Evolutionary conservation across 2,329 filamentous ascomycete genomes (phyloP).

Genomic region (Stagonosporopsis vannaccii): DNA sequence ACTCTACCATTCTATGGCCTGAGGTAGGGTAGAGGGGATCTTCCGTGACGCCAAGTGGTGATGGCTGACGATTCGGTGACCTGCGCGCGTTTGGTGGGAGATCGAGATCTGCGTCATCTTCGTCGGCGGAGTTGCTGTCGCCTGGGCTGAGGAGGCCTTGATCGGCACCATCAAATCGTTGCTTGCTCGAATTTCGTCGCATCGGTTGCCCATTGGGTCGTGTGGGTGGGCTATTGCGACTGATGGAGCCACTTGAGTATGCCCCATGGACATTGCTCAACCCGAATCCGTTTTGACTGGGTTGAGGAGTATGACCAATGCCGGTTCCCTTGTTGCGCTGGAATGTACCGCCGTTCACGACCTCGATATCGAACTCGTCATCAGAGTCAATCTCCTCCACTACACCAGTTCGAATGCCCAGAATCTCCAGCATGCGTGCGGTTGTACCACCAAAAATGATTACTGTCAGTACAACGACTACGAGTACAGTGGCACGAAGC

Average conservation of each 20-base stretch:
- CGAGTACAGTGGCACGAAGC: slow-evolving; percentile 91
- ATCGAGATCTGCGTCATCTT: slow-evolving; percentile 64
- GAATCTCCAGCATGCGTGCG: slow-evolving; percentile 94
- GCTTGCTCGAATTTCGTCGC: slow-evolving; percentile 62
- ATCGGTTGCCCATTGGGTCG: slow-evolving; percentile 53
- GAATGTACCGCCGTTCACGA: slow-evolving; percentile 71
- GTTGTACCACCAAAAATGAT: slow-evolving; percentile 99
- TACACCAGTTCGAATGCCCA: slow-evolving; percentile 94
- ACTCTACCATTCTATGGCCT: slow-evolving; percentile 34
- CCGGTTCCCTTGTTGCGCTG: slow-evolving; percentile 79
- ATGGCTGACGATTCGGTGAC: slow-evolving; percentile 50
- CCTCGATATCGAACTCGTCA: slow-evolving; percentile 97
- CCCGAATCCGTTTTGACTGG: slow-evolving; percentile 60
- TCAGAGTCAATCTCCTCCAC: slow-evolving; percentile 97
- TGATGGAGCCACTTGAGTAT: slow-evolving; percentile 65
- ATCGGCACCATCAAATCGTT: slow-evolving; percentile 57
- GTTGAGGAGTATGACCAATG: slow-evolving; percentile 78
- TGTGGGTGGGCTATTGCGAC: slow-evolving; percentile 57
- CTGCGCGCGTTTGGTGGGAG: slow-evolving; percentile 64
- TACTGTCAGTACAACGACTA: slow-evolving; percentile 95
- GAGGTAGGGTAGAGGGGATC: slow-evolving; percentile 52
- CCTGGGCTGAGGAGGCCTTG: slow-evolving; percentile 63
- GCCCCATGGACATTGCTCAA: slow-evolving; percentile 60
- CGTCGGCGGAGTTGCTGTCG: slow-evolving; percentile 59
- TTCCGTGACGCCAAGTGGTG: slow-evolving; percentile 32